A percentile compares a stretch with the other conserved stretches of the same genome.
Evolutionary conservation across 139 green algal species (phyloP).

Genomic region (Chlamydomonas incerta): DNA sequence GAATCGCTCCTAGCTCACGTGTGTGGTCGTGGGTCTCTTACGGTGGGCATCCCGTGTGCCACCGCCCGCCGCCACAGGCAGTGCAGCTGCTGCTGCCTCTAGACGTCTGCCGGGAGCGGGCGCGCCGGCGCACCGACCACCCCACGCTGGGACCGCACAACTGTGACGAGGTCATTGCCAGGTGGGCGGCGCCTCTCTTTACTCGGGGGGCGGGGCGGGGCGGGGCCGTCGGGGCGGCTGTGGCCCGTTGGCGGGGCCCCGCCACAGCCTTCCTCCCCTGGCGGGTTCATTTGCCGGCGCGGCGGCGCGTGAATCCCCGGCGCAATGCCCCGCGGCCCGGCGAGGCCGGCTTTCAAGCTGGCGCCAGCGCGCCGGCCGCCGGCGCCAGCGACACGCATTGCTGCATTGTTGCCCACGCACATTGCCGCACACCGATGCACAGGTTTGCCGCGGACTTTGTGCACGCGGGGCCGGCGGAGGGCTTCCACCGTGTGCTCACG

Average conservation of each 20-base stretch:
- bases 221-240: no score
- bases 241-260: no score
- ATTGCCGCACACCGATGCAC: background rate
- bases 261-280: no score
- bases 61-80: background rate
- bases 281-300: no score
- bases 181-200: background rate
- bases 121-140: background rate
- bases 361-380: background rate
- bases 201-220: no score
- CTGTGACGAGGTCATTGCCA: conserved; percentile 18
- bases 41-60: no score
- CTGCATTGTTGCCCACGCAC: background rate
- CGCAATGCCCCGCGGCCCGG: no score
- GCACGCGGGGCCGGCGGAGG: background rate
- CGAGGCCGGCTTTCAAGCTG: background rate
- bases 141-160: conserved; percentile 16
- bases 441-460: conserved; percentile 1
- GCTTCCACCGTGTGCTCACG: conserved; percentile 14
- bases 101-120: conserved; percentile 20
- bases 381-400: background rate
- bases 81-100: conserved; percentile 41
- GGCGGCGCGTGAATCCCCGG: no score
- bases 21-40: no score
- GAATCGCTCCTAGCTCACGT: no score